Evolutionary conservation across 257 asterid genomes (phyloP).

Genomic region (Salvia miltiorrhiza): DNA sequence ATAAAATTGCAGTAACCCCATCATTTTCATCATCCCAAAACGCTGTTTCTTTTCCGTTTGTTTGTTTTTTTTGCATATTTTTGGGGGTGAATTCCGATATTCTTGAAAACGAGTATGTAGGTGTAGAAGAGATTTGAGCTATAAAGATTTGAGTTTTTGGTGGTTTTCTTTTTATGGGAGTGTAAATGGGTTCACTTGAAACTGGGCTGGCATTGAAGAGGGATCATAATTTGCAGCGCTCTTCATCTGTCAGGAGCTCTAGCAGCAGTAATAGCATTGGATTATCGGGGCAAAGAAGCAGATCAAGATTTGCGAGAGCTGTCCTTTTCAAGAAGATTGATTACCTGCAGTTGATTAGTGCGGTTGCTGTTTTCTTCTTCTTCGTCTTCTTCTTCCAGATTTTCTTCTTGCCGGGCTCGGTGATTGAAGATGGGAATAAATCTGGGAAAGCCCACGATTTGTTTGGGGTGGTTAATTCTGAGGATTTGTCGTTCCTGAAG

Average conservation of each 20-base stretch:
- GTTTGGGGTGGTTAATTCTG: constrained; percentile 24
- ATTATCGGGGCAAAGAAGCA: constrained; percentile 48
- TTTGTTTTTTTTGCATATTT: not conserved
- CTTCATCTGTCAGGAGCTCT: constrained; percentile 37
- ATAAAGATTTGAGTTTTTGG: constrained; percentile 14
- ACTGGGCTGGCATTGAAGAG: constrained; percentile 55
- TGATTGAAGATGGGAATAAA: constrained; percentile 42
- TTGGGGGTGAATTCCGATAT: constrained; percentile 13
- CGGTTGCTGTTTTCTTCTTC: constrained; percentile 60
- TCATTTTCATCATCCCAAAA: constrained; percentile 12
- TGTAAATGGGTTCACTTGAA: constrained; percentile 89
- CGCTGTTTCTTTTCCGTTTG: constrained; percentile 28
- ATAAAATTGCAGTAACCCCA: constrained; percentile 15
- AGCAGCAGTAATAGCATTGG: constrained; percentile 21
- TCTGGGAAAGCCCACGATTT: constrained; percentile 31
- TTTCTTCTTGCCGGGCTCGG: constrained; percentile 64
- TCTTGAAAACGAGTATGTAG: constrained; percentile 13
- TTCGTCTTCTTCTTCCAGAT: constrained; percentile 70
- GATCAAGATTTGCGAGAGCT: constrained; percentile 86
- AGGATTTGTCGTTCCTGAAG: constrained; percentile 49
- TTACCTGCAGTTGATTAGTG: constrained; percentile 67
- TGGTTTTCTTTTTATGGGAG: constrained; percentile 42
- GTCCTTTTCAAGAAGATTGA: constrained; percentile 55
- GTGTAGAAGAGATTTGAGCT: not conserved
- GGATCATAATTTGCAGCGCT: constrained; percentile 53